Evolutionary conservation across 352 stramenopile species (phyloP).

Genomic region (Plasmopara viticola): DNA sequence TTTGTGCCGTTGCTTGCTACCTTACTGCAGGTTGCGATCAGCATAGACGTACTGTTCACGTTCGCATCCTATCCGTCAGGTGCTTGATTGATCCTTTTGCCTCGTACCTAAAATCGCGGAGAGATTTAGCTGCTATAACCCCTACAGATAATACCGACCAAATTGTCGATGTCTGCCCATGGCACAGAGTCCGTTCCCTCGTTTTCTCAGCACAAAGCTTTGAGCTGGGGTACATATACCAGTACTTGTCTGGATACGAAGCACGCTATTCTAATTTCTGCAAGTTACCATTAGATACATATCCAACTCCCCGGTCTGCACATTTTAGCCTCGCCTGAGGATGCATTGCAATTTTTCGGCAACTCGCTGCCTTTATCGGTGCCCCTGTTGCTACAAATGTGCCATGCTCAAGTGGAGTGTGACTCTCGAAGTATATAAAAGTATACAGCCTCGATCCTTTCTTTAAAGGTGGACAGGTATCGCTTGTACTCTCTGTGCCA

Average conservation of each 20-base stretch:
- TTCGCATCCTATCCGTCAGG: slow-evolving; percentile 39
- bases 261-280: slow-evolving; percentile 40
- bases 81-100: slow-evolving; percentile 24
- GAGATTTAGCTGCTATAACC: slow-evolving; percentile 51
- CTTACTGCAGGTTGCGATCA: slow-evolving; percentile 52
- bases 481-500: too few species aligned
- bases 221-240: slow-evolving; percentile 73
- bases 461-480: too few species aligned
- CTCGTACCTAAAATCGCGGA: slow-evolving; percentile 51
- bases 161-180: slow-evolving; percentile 52
- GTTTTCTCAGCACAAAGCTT: slow-evolving; percentile 44
- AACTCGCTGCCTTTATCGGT: too few species aligned
- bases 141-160: slow-evolving; percentile 43
- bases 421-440: too few species aligned
- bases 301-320: too few species aligned
- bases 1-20: slow-evolving; percentile 24
- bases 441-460: too few species aligned
- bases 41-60: slow-evolving; percentile 24
- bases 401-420: too few species aligned
- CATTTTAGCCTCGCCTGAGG: too few species aligned
- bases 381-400: too few species aligned
- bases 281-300: too few species aligned
- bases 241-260: slow-evolving; percentile 71
- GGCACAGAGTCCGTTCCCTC: slow-evolving; percentile 36
- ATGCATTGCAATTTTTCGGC: too few species aligned